A percentile compares a stretch with the other conserved stretches of the same genome.
Evolutionary conservation across 345 rosid genomes (phyloP).

Genomic region (Populus deltoides): DNA sequence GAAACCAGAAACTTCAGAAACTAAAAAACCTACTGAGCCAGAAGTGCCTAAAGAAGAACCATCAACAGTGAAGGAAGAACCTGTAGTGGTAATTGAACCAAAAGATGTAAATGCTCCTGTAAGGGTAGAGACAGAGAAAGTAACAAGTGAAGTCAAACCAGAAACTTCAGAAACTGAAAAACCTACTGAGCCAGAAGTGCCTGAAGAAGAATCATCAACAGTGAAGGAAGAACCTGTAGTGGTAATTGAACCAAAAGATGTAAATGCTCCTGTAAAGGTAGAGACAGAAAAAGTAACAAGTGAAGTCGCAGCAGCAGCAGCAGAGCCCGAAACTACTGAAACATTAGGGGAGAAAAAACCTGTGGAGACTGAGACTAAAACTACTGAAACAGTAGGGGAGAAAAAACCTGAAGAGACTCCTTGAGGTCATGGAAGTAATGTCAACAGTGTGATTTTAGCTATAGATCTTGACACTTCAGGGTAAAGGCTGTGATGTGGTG

Average conservation of each 20-base stretch:
- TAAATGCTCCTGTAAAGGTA: background rate
- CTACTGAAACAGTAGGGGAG: background rate
- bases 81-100: no score
- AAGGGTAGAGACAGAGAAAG: background rate
- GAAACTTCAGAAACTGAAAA: background rate
- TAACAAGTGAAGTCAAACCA: background rate
- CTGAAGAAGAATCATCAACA: background rate
- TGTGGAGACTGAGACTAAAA: background rate
- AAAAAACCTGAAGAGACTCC: slow-evolving; percentile 12
- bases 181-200: background rate
- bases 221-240: background rate
- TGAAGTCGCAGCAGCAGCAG: background rate
- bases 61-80: background rate
- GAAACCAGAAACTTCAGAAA: background rate
- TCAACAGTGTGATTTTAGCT: background rate
- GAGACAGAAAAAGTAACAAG: background rate
- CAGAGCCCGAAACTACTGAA: background rate
- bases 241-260: no score
- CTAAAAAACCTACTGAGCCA: background rate
- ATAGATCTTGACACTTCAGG: no score
- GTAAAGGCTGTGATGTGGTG: background rate
- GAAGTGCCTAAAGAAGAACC: background rate
- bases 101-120: background rate
- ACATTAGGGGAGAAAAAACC: background rate
- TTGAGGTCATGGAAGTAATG: slow-evolving; percentile 7